These are phyloP conservation scores for Ogataea wickerhamii DNA, from an alignment of 805 yeast genomes.

Conservation along the genomic window DNA sequence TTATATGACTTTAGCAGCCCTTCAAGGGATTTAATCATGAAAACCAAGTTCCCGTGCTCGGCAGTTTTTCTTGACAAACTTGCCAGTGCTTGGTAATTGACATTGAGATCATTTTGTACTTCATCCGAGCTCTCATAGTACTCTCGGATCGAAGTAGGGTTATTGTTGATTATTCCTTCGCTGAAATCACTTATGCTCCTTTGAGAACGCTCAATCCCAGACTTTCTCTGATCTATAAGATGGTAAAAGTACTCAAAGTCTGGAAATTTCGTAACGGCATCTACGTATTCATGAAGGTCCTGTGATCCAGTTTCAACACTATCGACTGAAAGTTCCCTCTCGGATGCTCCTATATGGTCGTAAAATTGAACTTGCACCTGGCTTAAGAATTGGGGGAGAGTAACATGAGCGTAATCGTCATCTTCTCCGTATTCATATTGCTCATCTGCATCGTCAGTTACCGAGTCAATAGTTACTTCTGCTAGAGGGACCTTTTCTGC, in stretches of 20 bases:
- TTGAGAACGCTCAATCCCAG: slow-evolving; percentile 26
- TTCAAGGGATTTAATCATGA: slow-evolving; percentile 25
- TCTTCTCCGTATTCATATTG: slow-evolving; percentile 24
- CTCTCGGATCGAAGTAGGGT: slow-evolving; percentile 31
- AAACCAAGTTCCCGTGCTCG: slow-evolving; percentile 28
- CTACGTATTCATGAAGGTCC: slow-evolving; percentile 27
- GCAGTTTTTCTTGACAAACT: slow-evolving; percentile 30
- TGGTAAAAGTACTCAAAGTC: slow-evolving; percentile 30
- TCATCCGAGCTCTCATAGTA: slow-evolving; percentile 27
- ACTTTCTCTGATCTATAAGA: slow-evolving; percentile 27
- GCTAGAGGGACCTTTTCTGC: slow-evolving; percentile 31
- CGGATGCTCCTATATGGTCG: slow-evolving; percentile 31
- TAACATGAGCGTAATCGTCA: slow-evolving; percentile 26
- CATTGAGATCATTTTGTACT: slow-evolving; percentile 23
- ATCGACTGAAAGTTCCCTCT: slow-evolving; percentile 20
- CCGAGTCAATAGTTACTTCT: slow-evolving; percentile 25
- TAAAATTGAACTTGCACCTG: slow-evolving; percentile 31
- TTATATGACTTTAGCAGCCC: slow-evolving; percentile 28
- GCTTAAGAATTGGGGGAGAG: slow-evolving; percentile 26
- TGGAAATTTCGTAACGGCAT: slow-evolving; percentile 27
- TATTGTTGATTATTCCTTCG: slow-evolving; percentile 27
- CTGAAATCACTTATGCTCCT: slow-evolving; percentile 27
- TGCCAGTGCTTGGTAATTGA: slow-evolving; percentile 31
- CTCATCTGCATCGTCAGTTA: slow-evolving; percentile 18
- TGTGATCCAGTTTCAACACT: slow-evolving; percentile 14